Conservation (phyloP, 1,284 basidiomycete species). For the Cryptococcus jaspeensis region DNA sequence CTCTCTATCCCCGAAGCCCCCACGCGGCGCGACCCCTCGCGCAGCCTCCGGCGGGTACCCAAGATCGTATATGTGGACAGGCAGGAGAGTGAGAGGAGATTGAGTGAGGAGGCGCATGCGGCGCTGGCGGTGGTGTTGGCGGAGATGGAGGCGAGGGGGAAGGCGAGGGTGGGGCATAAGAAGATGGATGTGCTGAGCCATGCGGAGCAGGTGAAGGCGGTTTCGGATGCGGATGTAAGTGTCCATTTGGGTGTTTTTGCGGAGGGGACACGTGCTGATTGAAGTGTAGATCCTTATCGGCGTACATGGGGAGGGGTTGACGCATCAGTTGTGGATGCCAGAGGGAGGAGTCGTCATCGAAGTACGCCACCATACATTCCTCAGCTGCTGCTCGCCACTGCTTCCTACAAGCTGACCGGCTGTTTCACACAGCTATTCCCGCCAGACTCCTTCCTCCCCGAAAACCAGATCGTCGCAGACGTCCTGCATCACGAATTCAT, state of each 20-base stretch:
- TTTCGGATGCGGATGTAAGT: constrained; percentile 24
- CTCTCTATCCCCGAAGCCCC: constrained; percentile 1
- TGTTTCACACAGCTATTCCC: constrained; percentile 20
- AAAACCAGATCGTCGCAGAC: constrained; percentile 23
- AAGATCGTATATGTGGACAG: constrained; percentile 38
- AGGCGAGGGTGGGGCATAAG: constrained; percentile 14
- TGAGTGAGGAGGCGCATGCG: constrained; percentile 16
- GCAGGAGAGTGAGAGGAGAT: constrained; percentile 21
- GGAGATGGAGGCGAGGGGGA: constrained; percentile 13
- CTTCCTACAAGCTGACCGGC: background rate
- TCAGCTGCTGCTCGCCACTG: background rate
- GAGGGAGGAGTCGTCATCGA: constrained; percentile 24
- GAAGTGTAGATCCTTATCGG: constrained; percentile 23
- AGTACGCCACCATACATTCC: constrained; percentile 10
- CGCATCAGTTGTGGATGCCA: constrained; percentile 32
- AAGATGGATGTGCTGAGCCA: constrained; percentile 17
- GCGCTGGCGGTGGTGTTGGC: constrained; percentile 16
- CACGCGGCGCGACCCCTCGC: background rate
- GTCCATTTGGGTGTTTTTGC: background rate
- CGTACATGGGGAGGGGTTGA: constrained; percentile 26
- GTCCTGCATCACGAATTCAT: constrained; percentile 24
- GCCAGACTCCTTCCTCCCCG: constrained; percentile 17
- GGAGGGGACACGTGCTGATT: background rate
- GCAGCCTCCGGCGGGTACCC: background rate
- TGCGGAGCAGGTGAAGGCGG: constrained; percentile 11